phyloP scores from a whole-genome alignment of 345 rosid species.

The Arabidopsis arenosa region DNA sequence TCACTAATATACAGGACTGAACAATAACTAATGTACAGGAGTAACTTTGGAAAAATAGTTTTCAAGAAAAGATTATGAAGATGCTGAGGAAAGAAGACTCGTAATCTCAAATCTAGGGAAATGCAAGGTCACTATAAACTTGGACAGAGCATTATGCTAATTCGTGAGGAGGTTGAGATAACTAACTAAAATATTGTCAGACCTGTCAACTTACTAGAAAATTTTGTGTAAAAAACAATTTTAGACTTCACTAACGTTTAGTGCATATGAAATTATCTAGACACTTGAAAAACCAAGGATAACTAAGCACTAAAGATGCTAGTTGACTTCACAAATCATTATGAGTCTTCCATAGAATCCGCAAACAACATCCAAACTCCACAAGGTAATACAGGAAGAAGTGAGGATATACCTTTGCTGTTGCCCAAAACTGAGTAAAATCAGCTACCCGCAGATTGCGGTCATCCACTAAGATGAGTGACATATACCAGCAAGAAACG shows the following conservation, averaged over 20 bases:
- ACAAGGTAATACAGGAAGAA: slow-evolving; percentile 57
- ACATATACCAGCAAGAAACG: slow-evolving; percentile 97
- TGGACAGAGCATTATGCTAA: slow-evolving; percentile 5
- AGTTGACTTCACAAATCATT: slow-evolving; percentile 48
- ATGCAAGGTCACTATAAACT: slow-evolving; percentile 10
- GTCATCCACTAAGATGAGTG: slow-evolving; percentile 99
- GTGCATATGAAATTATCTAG: slow-evolving; percentile 17
- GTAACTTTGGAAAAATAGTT: slow-evolving; percentile 16
- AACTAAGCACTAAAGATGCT: slow-evolving; percentile 37
- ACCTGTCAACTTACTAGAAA: slow-evolving; percentile 12
- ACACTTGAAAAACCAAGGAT: slow-evolving; percentile 33
- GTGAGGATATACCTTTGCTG: slow-evolving; percentile 96
- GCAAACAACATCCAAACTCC: slow-evolving; percentile 41
- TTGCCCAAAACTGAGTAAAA: slow-evolving; percentile 99
- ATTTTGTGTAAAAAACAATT: neutral
- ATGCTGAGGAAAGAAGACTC: slow-evolving; percentile 11
- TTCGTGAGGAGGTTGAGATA: slow-evolving; percentile 15
- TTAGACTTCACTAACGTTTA: neutral
- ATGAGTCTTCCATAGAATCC: slow-evolving; percentile 34
- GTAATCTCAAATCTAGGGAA: slow-evolving; percentile 11
- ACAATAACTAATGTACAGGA: neutral
- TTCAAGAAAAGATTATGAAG: slow-evolving; percentile 2
- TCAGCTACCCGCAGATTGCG: slow-evolving; percentile 99
- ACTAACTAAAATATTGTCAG: slow-evolving; percentile 22
- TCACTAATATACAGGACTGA: slow-evolving; percentile 15